Evolutionary conservation across 306 rosid genomes (phyloP).

Genomic region (Biancaea sappan): DNA sequence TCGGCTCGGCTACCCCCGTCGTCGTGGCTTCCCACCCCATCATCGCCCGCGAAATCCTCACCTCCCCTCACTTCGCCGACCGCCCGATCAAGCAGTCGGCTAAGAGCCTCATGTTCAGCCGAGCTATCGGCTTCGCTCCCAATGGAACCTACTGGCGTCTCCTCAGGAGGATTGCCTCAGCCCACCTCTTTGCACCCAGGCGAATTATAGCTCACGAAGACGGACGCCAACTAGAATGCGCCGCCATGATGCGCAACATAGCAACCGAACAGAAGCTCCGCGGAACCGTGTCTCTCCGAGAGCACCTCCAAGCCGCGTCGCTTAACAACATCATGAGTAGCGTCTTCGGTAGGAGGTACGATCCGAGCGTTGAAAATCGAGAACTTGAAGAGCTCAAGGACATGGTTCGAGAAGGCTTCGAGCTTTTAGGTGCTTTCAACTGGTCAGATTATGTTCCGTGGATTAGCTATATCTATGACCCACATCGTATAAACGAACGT

Average conservation of each 20-base stretch:
- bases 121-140: constrained; percentile 70
- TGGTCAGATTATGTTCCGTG: constrained; percentile 60
- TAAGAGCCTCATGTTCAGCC: constrained; percentile 48
- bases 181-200: constrained; percentile 56
- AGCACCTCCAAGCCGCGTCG: constrained; percentile 48
- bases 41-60: constrained; percentile 49
- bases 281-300: constrained; percentile 27
- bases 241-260: constrained; percentile 40
- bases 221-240: constrained; percentile 48
- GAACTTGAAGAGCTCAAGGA: constrained; percentile 41
- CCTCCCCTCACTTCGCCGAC: constrained; percentile 55
- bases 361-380: not conserved
- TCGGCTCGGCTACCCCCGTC: constrained; percentile 53
- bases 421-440: constrained; percentile 59
- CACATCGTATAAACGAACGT: constrained; percentile 36
- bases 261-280: constrained; percentile 14
- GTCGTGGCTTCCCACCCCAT: constrained; percentile 52
- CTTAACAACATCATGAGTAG: constrained; percentile 54
- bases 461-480: constrained; percentile 49
- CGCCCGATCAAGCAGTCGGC: constrained; percentile 63
- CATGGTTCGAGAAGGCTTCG: constrained; percentile 60
- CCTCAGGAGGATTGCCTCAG: constrained; percentile 48
- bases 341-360: constrained; percentile 53
- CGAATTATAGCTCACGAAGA: constrained; percentile 50
- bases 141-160: constrained; percentile 61